Conservation (phyloP, 2,329 filamentous ascomycete genomes). For the Colletotrichum caudatum region DNA sequence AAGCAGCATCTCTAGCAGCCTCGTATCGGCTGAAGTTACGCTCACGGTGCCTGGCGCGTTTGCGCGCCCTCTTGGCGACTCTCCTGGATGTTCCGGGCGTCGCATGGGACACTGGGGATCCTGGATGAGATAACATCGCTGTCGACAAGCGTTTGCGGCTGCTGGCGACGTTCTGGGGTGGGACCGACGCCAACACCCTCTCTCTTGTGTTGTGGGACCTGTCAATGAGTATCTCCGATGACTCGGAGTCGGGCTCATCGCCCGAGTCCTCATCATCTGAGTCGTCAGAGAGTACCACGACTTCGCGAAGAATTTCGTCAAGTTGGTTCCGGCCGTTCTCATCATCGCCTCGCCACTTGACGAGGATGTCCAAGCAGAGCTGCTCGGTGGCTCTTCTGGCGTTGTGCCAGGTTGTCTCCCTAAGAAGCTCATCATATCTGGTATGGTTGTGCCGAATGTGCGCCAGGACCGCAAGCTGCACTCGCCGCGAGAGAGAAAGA, state of each 20-base stretch:
- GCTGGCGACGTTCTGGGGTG: conserved; percentile 12
- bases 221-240: conserved; percentile 46
- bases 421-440: conserved; percentile 71
- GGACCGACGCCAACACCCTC: conserved; percentile 25
- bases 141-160: conserved; percentile 28
- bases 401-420: conserved; percentile 68
- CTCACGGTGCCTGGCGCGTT: conserved; percentile 26
- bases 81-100: conserved; percentile 27
- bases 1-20: conserved; percentile 37
- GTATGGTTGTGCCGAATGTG: conserved; percentile 77
- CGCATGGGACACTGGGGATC: conserved; percentile 22
- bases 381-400: conserved; percentile 72
- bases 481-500: conserved; percentile 70
- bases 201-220: conserved; percentile 18
- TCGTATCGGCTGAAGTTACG: conserved; percentile 41
- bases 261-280: conserved; percentile 55
- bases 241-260: conserved; percentile 50
- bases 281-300: conserved; percentile 74
- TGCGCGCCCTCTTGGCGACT: conserved; percentile 31
- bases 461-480: conserved; percentile 74
- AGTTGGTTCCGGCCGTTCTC: conserved; percentile 76
- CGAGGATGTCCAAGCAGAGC: conserved; percentile 72
- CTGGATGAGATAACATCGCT: conserved; percentile 24
- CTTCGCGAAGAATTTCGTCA: conserved; percentile 74
- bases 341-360: conserved; percentile 80